Base-by-base conservation (phyloP, 2,329 filamentous ascomycete genomes). In the Apiospora koreana region DNA sequence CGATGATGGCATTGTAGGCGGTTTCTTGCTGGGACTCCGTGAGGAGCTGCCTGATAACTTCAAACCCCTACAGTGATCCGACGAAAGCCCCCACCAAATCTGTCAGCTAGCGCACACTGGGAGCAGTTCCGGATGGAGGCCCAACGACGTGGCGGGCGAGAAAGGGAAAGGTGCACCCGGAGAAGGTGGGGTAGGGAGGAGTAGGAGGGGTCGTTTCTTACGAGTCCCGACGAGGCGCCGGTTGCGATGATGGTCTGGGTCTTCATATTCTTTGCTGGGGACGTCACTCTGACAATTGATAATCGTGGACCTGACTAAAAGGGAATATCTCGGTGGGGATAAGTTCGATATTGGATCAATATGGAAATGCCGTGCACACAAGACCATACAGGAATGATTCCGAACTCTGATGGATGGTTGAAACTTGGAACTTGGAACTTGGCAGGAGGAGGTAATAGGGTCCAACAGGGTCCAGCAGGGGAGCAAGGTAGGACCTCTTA, bases 1-100 rank as follows among this genome's bases (percentile, higher is more conserved):
- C 86, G 12, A 88, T 79, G 62, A 88, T 83, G 73, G 87, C 77
- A 21, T 76, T 82, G 77, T 87, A 86, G 0, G 85, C 80, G 7
- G 21, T 82, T 10, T 18, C 64, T 10, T 3, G 18, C 18, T 38
- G 31, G 9, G 1, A 1, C 14, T 12, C 14, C 9, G 10, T 3
- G 14, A 66, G 14, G 38, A 66, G 64, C 64, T 66, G 38, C 64
- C 25, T 66, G n/a, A 66, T 12, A 18, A n/a, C 64, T 66, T 66
- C 38, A 21, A 66, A 45, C 16, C 41, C 64, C 64, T 66, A 62
- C 54, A 38, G 38, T 8, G 28, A 31, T 9, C 16, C 18, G 10
- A 50, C 5, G 25, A 43, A 16, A 43, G 4, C 5, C 18, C 28
- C 54, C 54, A 38, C 54, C 54, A 35, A n/a, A 62, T 12, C 21